phyloP scores from a whole-genome alignment of 2,329 filamentous ascomycete genomes.

The Pseudocercospora crystallina region DNA sequence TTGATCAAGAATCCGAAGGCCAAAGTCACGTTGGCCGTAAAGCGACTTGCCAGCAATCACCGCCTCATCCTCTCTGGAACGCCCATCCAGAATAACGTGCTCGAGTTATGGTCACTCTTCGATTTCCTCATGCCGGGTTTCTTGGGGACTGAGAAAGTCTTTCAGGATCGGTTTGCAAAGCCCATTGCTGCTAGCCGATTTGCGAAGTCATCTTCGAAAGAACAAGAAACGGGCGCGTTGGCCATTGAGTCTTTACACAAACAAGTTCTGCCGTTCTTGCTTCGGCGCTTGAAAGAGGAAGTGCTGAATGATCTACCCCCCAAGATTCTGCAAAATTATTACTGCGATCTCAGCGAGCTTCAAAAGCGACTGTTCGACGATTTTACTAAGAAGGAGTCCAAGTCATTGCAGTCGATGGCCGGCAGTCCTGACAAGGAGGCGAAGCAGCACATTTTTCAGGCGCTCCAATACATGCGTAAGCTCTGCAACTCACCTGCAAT shows the following conservation, averaged over 20 bases:
- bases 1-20: slow-evolving; percentile 98
- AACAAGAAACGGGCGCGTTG: slow-evolving; percentile 93
- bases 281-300: slow-evolving; percentile 95
- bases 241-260: slow-evolving; percentile 99
- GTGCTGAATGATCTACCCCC: slow-evolving; percentile 93
- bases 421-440: slow-evolving; percentile 84
- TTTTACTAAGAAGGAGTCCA: slow-evolving; percentile 90
- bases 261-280: slow-evolving; percentile 92
- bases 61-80: slow-evolving; percentile 94
- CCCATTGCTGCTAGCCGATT: slow-evolving; percentile 92
- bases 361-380: slow-evolving; percentile 96
- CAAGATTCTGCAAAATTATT: slow-evolving; percentile 99
- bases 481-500: slow-evolving; percentile 96
- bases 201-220: slow-evolving; percentile 95
- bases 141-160: slow-evolving; percentile 93
- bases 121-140: slow-evolving; percentile 99
- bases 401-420: slow-evolving; percentile 80
- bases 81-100: slow-evolving; percentile 95
- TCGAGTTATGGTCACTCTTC: slow-evolving; percentile 96
- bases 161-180: slow-evolving; percentile 90
- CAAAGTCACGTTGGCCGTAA: slow-evolving; percentile 91
- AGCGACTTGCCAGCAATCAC: slow-evolving; percentile 86
- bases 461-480: slow-evolving; percentile 98
- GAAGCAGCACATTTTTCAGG: slow-evolving; percentile 99
- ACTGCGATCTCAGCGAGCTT: slow-evolving; percentile 93